phyloP scores from a whole-genome alignment of 2,329 filamentous ascomycete genomes.

The Penicillium sp. region DNA sequence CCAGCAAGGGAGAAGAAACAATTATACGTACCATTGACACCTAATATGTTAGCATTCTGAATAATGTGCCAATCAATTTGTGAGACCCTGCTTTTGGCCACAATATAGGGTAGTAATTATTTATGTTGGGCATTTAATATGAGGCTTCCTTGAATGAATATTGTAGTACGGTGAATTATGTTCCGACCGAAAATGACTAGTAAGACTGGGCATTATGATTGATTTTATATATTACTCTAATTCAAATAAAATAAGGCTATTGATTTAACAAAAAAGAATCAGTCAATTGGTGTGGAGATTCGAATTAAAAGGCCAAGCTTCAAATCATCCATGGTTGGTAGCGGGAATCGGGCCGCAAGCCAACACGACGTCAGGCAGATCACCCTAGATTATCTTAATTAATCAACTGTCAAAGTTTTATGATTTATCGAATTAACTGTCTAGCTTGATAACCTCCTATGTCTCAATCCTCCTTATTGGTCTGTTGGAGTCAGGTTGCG shows the following conservation, averaged over 20 bases:
- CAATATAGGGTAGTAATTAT: conserved; percentile 13
- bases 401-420: conserved; percentile 6
- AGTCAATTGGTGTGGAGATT: neutral
- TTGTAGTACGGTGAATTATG: neutral
- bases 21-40: neutral
- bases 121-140: neutral
- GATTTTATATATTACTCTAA: neutral
- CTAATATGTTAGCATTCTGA: neutral
- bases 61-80: neutral
- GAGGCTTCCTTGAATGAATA: neutral
- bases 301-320: conserved; percentile 1
- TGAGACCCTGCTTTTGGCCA: conserved; percentile 3
- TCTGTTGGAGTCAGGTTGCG: conserved; percentile 5
- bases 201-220: neutral
- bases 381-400: neutral
- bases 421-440: conserved; percentile 11
- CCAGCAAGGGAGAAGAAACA: conserved; percentile 19
- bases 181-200: neutral
- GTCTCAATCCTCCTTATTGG: conserved; percentile 23
- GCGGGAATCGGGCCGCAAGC: conserved; percentile 12
- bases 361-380: conserved; percentile 8
- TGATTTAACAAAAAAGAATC: neutral
- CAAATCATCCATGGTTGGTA: conserved; percentile 2
- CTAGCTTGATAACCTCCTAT: conserved; percentile 14
- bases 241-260: neutral